Evolutionary conservation across 495 filamentous ascomycete genomes (phyloP).

Genomic region (Filosporella fistucella): DNA sequence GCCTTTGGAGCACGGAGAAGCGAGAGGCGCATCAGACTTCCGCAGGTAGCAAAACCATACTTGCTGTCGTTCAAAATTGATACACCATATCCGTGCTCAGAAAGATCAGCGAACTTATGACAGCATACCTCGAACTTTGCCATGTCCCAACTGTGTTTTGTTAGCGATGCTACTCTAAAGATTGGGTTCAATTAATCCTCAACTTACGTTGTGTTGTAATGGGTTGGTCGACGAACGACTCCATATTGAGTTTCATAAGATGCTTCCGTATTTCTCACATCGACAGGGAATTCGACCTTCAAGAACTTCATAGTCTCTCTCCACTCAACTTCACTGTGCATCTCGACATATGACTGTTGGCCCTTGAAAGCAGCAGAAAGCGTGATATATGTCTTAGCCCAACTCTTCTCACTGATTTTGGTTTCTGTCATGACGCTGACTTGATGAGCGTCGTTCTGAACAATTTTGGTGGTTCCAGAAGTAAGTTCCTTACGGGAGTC

Average conservation of each 20-base stretch:
- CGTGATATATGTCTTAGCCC: conserved; percentile 81
- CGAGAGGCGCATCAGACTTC: conserved; percentile 88
- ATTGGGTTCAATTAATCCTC: not conserved
- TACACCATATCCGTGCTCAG: conserved; percentile 86
- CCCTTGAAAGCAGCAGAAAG: conserved; percentile 62
- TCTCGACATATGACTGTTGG: conserved; percentile 68
- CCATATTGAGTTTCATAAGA: conserved; percentile 97
- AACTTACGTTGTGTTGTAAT: conserved; percentile 79
- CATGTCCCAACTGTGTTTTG: conserved; percentile 83
- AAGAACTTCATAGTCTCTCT: conserved; percentile 94
- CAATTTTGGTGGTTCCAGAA: conserved; percentile 59
- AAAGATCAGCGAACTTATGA: conserved; percentile 96
- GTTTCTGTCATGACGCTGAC: conserved; percentile 78
- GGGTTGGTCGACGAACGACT: conserved; percentile 80
- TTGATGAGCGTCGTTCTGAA: conserved; percentile 67
- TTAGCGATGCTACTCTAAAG: conserved; percentile 12
- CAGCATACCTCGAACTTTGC: conserved; percentile 98
- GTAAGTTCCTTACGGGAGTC: conserved; percentile 75
- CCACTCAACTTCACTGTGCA: conserved; percentile 85
- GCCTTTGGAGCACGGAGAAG: conserved; percentile 92
- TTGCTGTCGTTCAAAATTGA: conserved; percentile 95
- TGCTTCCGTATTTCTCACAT: conserved; percentile 85
- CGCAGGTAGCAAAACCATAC: conserved; percentile 90
- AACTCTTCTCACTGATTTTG: conserved; percentile 80
- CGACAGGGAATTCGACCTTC: conserved; percentile 97